These are phyloP conservation scores for Coemansia sp. DNA, from an alignment of 371 early-diverging fungal genomes.

Conservation along the genomic window DNA sequence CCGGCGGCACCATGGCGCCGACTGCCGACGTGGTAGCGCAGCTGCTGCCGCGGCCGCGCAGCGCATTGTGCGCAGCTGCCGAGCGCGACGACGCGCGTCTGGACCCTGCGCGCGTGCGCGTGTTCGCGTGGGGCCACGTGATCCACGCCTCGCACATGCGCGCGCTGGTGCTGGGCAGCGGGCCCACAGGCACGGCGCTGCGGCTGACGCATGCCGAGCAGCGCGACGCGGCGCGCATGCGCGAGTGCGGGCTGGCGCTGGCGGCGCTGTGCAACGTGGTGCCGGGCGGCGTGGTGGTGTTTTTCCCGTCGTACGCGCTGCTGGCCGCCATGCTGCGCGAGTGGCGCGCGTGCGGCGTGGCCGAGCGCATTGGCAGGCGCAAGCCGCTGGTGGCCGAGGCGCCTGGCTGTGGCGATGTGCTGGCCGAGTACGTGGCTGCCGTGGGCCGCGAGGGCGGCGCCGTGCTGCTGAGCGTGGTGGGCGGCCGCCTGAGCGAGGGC, in stretches of 20 bases:
- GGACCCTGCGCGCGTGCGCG: slow-evolving; percentile 15
- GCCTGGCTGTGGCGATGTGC: slow-evolving; percentile 1
- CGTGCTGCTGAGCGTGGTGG: slow-evolving; percentile 91
- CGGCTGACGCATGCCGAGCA: slow-evolving; percentile 74
- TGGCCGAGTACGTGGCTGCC: slow-evolving; percentile 14
- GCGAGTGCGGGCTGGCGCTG: slow-evolving; percentile 70
- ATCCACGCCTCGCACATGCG: slow-evolving; percentile 28
- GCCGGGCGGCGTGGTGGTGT: slow-evolving; percentile 93
- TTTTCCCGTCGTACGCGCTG: slow-evolving; percentile 89
- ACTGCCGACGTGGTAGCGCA: slow-evolving; percentile 54
- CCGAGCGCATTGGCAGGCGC: slow-evolving; percentile 55
- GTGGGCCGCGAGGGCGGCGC: slow-evolving; percentile 59
- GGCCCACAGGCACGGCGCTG: slow-evolving; percentile 65
- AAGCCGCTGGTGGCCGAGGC: slow-evolving; percentile 60
- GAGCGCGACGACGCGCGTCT: not conserved
- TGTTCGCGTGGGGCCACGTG: slow-evolving; percentile 43
- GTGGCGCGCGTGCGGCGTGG: slow-evolving; percentile 59
- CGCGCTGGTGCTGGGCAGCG: slow-evolving; percentile 61
- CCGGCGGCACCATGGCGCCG: slow-evolving; percentile 97
- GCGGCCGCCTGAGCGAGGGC: slow-evolving; percentile 97
- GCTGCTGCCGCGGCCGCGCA: slow-evolving; percentile 19
- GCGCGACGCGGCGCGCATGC: slow-evolving; percentile 57
- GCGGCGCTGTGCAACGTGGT: slow-evolving; percentile 75
- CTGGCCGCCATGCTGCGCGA: slow-evolving; percentile 65
- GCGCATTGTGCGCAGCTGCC: no score